These are phyloP conservation scores for Penicillium sp. DNA, from an alignment of 2,329 filamentous ascomycete species.

Conservation along the genomic window DNA sequence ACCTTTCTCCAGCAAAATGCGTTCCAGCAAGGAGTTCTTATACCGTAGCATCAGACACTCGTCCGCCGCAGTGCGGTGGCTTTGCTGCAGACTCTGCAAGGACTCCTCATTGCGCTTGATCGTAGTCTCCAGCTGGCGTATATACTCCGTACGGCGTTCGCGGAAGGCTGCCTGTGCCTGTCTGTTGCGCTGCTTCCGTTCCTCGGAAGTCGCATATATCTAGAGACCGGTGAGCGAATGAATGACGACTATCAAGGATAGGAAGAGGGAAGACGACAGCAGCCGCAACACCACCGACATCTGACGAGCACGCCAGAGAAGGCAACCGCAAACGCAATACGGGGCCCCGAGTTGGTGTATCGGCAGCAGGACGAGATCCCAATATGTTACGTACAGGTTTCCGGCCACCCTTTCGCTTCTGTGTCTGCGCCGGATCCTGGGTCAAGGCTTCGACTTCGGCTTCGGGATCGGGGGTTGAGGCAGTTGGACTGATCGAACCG, in stretches of 20 bases:
- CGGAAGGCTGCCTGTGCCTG: slow-evolving; percentile 97
- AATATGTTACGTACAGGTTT: slow-evolving; percentile 78
- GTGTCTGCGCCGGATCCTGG: slow-evolving; percentile 51
- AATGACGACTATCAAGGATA: slow-evolving; percentile 4
- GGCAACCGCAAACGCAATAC: slow-evolving; percentile 23
- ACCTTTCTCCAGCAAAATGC: slow-evolving; percentile 96
- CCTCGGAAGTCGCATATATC: slow-evolving; percentile 99
- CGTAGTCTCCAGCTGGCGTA: slow-evolving; percentile 96
- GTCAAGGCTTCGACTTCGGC: slow-evolving; percentile 40
- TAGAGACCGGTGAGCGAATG: slow-evolving; percentile 40
- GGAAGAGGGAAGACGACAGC: slow-evolving; percentile 5
- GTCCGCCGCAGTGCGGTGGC: slow-evolving; percentile 89
- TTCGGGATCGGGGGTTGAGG: slow-evolving; percentile 48
- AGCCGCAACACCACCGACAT: too few relatives aligned
- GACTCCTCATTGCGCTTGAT: slow-evolving; percentile 97
- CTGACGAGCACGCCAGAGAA: too few relatives aligned
- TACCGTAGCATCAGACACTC: slow-evolving; percentile 98
- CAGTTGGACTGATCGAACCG: slow-evolving; percentile 45
- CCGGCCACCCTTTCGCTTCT: slow-evolving; percentile 94
- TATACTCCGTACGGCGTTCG: slow-evolving; percentile 96
- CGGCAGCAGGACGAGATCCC: slow-evolving; percentile 5
- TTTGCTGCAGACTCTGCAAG: slow-evolving; percentile 86
- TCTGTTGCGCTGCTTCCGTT: slow-evolving; percentile 94
- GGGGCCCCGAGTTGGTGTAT: slow-evolving; percentile 32
- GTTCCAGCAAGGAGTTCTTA: slow-evolving; percentile 94